Base-by-base conservation (phyloP, 306 rosid genomes). In the Fragaria nilgerrensis region DNA sequence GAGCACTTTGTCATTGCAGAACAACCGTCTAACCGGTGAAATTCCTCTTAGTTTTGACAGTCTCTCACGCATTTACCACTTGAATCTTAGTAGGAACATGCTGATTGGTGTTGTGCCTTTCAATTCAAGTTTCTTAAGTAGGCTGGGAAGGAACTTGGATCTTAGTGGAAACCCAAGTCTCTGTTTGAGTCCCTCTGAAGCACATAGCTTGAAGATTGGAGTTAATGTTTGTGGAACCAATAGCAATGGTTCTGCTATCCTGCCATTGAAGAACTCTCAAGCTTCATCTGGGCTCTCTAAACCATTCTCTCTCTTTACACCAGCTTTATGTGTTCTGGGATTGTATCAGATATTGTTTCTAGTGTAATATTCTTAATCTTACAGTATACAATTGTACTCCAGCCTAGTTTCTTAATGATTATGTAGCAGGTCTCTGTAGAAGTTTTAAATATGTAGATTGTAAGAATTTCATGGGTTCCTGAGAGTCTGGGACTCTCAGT, bases 121-220 rank as follows among this genome's bases (percentile, higher is more conserved):
- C 83, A 82, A 80, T 66, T 52, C 88, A 77, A 87, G 83, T 78
- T 87, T 87, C 79, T 78, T 87, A 53, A 84, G 36, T 27, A 84
- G 90, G 69, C 44, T 87, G 75, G 88, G 88, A 3, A 80, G 81
- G 50, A 87, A 87, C 36, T 81, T 87, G 75, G 90, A 87, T 72
- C 86, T 87, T 5, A 82, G 86, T 80, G 88, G 86, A 66, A 87
- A 87, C 55, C 83, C 85, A 62, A 77, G 87, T 36, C 90, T 87
- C 34, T 87, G 90, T 72, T 66, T 87, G 81, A 80, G 77, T 71
- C 73, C 86, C 22, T 74, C 86, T 43, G 80, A 82, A 73, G 85
- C 81, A 11, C 68, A 53, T 49, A 64, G 72, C 16, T 65, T 75
- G 75, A 87, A 84, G 81, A 41, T 84, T 82, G 90, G 90, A 22